phyloP scores from a whole-genome alignment of 2,329 filamentous ascomycete genomes.

The Clonostachys sp. region DNA sequence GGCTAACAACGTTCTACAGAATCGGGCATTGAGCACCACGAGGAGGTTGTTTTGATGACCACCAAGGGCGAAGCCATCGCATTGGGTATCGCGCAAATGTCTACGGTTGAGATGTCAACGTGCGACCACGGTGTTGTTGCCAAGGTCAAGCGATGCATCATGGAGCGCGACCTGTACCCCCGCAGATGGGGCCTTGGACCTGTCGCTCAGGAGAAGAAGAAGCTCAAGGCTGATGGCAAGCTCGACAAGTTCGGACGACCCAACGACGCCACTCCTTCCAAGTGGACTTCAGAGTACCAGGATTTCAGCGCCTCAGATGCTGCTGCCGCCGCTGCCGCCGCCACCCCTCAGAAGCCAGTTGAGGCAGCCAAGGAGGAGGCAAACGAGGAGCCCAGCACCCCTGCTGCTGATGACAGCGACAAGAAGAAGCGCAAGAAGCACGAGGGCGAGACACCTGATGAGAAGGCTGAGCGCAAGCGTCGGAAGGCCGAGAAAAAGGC shows the following conservation, averaged over 20 bases:
- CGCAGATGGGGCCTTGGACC: slow-evolving; percentile 95
- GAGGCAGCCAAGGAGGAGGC: slow-evolving; percentile 28
- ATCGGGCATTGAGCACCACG: slow-evolving; percentile 84
- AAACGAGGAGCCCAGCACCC: slow-evolving; percentile 20
- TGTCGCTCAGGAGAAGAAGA: slow-evolving; percentile 96
- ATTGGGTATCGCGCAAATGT: slow-evolving; percentile 95
- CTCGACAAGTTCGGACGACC: slow-evolving; percentile 94
- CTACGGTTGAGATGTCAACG: slow-evolving; percentile 90
- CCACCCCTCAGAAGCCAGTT: slow-evolving; percentile 33
- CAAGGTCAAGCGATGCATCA: slow-evolving; percentile 99
- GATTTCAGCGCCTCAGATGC: slow-evolving; percentile 67
- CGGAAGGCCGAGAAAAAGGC: slow-evolving; percentile 58
- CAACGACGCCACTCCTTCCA: slow-evolving; percentile 88
- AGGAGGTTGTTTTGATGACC: slow-evolving; percentile 97
- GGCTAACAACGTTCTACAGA: slow-evolving; percentile 46
- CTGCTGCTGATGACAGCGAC: slow-evolving; percentile 49
- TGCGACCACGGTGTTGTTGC: slow-evolving; percentile 97
- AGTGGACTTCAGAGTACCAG: slow-evolving; percentile 91
- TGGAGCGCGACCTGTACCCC: slow-evolving; percentile 98
- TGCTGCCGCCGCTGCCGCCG: slow-evolving; percentile 34
- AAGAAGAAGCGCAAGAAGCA: slow-evolving; percentile 75
- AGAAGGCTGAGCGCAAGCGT: slow-evolving; percentile 57
- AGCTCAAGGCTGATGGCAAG: slow-evolving; percentile 97
- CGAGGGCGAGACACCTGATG: slow-evolving; percentile 69
- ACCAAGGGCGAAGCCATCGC: slow-evolving; percentile 99